Evolutionary conservation across 331 rosid genomes (phyloP).

Genomic region (Quercus lobata): DNA sequence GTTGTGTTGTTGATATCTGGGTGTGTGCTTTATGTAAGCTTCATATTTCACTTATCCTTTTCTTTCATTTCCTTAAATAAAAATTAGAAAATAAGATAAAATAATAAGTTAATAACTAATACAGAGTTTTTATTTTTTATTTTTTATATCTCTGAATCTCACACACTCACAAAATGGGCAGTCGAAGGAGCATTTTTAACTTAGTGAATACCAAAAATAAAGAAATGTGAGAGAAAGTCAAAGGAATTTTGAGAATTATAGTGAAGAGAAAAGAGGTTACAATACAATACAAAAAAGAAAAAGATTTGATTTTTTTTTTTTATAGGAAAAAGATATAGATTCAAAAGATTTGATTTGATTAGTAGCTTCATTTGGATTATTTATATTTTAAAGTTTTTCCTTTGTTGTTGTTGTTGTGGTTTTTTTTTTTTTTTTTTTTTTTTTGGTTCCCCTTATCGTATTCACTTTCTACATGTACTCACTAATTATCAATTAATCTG

Average conservation of each 20-base stretch:
- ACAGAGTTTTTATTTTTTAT: too few species aligned
- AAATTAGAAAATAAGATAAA: too few species aligned
- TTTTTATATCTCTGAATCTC: too few species aligned
- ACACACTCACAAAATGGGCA: neutral
- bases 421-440: neutral
- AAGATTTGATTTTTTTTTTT: neutral
- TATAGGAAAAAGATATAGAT: too few species aligned
- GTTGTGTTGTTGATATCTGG: neutral
- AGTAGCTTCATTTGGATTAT: neutral
- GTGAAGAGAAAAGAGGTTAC: neutral
- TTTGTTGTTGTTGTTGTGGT: neutral
- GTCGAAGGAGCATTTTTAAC: neutral
- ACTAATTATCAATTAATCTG: neutral
- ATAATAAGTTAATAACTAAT: too few species aligned
- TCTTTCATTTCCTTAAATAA: neutral
- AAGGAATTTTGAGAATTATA: neutral
- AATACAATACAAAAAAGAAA: neutral
- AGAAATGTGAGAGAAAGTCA: neutral
- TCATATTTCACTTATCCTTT: neutral
- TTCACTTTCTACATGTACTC: too few species aligned
- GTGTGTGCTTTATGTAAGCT: neutral
- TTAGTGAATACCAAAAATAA: neutral
- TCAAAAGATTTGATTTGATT: conserved; percentile 4
- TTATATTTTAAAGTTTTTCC: neutral
- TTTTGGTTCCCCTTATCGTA: too few species aligned